phyloP scores from a whole-genome alignment of 331 rosid species.

The Stylosanthes scabra region DNA sequence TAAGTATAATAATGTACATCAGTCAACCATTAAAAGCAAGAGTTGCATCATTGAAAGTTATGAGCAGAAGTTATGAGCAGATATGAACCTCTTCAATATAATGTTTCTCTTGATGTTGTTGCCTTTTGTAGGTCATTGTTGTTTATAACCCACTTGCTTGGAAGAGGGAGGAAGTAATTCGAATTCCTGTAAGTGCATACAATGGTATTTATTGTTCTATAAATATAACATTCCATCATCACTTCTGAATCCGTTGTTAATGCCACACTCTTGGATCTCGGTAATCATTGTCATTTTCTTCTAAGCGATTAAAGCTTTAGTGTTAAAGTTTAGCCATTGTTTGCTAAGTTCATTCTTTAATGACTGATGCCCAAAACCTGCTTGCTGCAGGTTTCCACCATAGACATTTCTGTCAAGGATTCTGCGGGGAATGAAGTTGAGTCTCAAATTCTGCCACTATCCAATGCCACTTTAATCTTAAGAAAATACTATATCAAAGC shows the following conservation, averaged over 20 bases:
- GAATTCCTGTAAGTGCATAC: slow-evolving; percentile 68
- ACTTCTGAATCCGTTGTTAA: slow-evolving; percentile 17
- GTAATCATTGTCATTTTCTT: slow-evolving; percentile 33
- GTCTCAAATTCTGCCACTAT: slow-evolving; percentile 78
- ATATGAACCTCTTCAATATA: slow-evolving; percentile 8
- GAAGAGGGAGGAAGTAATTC: slow-evolving; percentile 76
- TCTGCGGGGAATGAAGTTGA: slow-evolving; percentile 66
- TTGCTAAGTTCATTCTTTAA: slow-evolving; percentile 17
- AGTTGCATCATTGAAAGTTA: slow-evolving; percentile 16
- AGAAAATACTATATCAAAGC: slow-evolving; percentile 61
- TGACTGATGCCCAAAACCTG: slow-evolving; percentile 37
- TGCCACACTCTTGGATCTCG: slow-evolving; percentile 19
- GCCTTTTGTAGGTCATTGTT: slow-evolving; percentile 63
- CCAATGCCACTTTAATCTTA: slow-evolving; percentile 51
- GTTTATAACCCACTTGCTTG: slow-evolving; percentile 79
- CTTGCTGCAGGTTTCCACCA: slow-evolving; percentile 62
- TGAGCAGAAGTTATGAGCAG: slow-evolving; percentile 17
- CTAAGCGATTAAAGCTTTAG: slow-evolving; percentile 18
- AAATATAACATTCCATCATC: not conserved
- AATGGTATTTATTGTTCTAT: slow-evolving; percentile 11
- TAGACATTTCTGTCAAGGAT: slow-evolving; percentile 66
- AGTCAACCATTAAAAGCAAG: slow-evolving; percentile 28
- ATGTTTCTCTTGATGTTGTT: slow-evolving; percentile 23
- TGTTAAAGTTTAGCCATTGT: slow-evolving; percentile 23
- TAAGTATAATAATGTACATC: slow-evolving; percentile 42